Base-by-base conservation (phyloP, 805 yeast genomes). In the Blastobotrys attinorum region DNA sequence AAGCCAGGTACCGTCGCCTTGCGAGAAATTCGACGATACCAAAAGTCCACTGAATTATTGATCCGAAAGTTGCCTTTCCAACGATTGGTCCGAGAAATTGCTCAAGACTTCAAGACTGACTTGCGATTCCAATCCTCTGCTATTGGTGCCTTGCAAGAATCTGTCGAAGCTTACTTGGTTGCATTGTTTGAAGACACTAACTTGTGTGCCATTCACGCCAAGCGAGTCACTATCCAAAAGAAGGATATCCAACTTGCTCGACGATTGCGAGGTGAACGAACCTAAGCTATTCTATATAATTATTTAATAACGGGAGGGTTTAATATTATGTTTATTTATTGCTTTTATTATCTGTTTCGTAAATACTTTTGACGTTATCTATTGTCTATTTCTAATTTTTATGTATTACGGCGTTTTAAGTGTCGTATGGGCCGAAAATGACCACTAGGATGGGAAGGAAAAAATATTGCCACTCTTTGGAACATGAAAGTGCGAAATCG, bases 1-100 rank as follows among this genome's bases (percentile, higher is more conserved):
- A 84, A 83, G 85, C 94, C 94, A 65, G 94, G 94, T 81, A 83
- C 90, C 63, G 90, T 83, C 64, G 94, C 94, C 60, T 81, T 83
- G 66, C 81, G 90, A 78, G 92, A 83, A 73, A 83, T 83, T 66
- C 81, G 92, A 77, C 81, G 89, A 73, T 83, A 83, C 78, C 94
- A 83, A 73, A 84, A 84, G 73, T 79, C 89, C 43, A 83, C 92
- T 58, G 92, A 84, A 70, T 75, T 84, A 44, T 75, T 83, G 66
- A 82, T 83, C 70, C 82, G 92, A 76, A 84, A 83, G 75, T 78
- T 83, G 58, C 94, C 94, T 42, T 83, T 83, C 83, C 92, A 84
- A 73, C 81, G 94, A 73, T 76, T 83, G 63, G 92, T 84, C 47
- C 81, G 92, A 74, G 92, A 84, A 69, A 80, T 83, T 56, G 90